Conservation (phyloP, 306 rosid species). For the Vigna trinervia region DNA sequence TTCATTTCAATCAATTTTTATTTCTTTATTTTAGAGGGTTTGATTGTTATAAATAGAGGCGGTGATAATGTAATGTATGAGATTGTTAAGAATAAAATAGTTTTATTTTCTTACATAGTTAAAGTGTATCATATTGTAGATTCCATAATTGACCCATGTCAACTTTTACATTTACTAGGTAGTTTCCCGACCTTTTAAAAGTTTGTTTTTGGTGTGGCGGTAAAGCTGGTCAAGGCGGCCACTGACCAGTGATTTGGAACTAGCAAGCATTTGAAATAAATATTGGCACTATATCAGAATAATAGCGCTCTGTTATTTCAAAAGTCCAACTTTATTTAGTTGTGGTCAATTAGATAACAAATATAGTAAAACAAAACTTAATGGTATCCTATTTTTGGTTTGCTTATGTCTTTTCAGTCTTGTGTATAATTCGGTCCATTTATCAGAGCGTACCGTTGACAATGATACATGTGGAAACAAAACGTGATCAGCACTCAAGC, state of each 20-base stretch:
- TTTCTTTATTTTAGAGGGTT: no score
- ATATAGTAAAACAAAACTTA: neutral
- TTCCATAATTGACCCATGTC: neutral
- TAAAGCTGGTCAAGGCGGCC: neutral
- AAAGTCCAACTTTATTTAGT: constrained; percentile 2
- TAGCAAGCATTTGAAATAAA: neutral
- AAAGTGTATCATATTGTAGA: neutral
- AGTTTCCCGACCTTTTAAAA: neutral
- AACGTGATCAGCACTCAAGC: constrained; percentile 5
- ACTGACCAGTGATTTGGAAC: no score
- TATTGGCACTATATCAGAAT: neutral
- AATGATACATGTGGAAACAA: neutral
- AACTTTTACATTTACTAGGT: neutral
- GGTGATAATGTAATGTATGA: no score
- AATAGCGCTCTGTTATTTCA: neutral
- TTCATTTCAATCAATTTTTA: no score
- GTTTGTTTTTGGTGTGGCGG: neutral
- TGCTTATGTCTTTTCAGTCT: neutral
- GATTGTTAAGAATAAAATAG: no score
- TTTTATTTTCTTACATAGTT: no score
- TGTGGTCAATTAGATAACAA: constrained; percentile 7
- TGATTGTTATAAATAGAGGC: no score
- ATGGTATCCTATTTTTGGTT: constrained; percentile 1
- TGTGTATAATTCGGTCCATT: neutral
- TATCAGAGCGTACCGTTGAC: neutral